Conservation (phyloP, 2,329 filamentous ascomycete genomes). For the Ophiostoma himal-ulmi region DNA sequence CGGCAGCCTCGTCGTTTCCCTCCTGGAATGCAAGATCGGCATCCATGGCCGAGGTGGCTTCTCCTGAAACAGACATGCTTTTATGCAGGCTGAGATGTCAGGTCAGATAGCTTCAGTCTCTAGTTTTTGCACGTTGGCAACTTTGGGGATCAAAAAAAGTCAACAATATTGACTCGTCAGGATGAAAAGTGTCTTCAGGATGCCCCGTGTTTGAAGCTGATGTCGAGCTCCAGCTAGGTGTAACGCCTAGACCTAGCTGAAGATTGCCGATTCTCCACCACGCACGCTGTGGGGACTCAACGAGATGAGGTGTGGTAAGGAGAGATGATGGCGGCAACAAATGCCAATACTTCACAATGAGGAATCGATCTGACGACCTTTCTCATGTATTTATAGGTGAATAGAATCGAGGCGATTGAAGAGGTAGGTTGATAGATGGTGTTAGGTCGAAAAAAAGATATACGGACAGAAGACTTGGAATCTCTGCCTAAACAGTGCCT, state of each 20-base stretch:
- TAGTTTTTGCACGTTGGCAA: background rate
- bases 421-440: background rate
- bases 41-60: background rate
- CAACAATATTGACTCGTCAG: background rate
- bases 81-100: background rate
- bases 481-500: background rate
- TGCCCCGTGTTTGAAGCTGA: constrained; percentile 8
- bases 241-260: background rate
- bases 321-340: background rate
- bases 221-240: background rate
- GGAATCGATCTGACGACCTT: background rate
- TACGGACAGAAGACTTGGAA: background rate
- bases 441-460: background rate
- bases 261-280: background rate
- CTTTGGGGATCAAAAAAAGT: background rate
- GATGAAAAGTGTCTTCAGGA: background rate
- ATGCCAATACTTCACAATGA: background rate
- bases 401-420: background rate
- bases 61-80: constrained; percentile 2
- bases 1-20: background rate
- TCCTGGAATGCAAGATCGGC: constrained; percentile 11
- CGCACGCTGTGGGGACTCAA: background rate
- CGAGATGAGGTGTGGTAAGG: background rate
- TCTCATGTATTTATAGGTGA: background rate
- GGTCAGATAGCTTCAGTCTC: background rate